Base-by-base conservation (phyloP, 2,329 filamentous ascomycete species). In the Didymella exigua region DNA sequence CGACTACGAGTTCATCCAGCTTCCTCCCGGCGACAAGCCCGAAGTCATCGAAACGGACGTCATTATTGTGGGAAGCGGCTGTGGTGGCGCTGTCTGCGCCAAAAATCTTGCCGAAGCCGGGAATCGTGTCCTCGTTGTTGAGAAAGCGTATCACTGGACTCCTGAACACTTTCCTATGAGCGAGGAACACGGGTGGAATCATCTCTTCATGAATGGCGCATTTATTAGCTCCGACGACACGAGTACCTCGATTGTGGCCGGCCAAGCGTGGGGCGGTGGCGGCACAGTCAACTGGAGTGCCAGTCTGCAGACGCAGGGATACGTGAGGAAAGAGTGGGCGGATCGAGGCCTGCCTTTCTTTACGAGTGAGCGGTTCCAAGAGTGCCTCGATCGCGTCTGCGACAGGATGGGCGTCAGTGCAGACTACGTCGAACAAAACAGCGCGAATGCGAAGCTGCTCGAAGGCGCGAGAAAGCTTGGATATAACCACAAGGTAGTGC, bases 261-360 rank as follows among this genome's bases (percentile, higher is more conserved):
- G 90, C 1, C 84, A 85, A 51, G 84, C 84, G 27, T 96, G 89
- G 85, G 93, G 93, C 26, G 93, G 93, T 36, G 93, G 93, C 50
- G 92, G 92, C 5, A 91, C 90, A 0, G 76, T 96, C 65, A 97
- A 97, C 75, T 97, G 92, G 92, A 89, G 80, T 21, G 84, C 85
- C 5, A 82, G 81, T 4, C 70, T 87, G 14, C 84, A 87, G 62
- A 89, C 90, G 0, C 90, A 93, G 69, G 86, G 84, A 23, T 89
- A 82, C 60, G 90, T 96, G 1, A 85, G 92, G 3, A 80, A 85
- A 62, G 91, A 96, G 75, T 97, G 93, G 93, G 87, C 90, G 0
- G 79, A 84, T 45, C 75, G 79, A 42, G 86, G 87, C 0, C 78
- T 97, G 21, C 81, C 84, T 0, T 88, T 96, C 65, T 96, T 96